Base-by-base conservation (phyloP, 1,139 yeast genomes). In the Hyphopichia burtonii region DNA sequence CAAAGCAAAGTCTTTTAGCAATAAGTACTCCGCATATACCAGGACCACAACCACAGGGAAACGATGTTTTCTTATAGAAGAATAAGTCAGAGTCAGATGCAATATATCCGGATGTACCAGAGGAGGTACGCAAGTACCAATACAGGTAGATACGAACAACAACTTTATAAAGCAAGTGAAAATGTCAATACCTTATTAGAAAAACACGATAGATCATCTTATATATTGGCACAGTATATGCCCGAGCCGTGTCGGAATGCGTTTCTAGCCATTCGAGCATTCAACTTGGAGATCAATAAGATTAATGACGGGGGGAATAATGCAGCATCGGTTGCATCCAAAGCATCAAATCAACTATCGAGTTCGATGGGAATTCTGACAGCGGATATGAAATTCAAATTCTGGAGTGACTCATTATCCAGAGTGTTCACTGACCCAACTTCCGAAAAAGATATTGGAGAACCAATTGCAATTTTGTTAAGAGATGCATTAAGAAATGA, bases 161-260 rank as follows among this genome's bases (percentile, higher is more conserved):
- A 58, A 37, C 53, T 71, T 6, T 55, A 58, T 44, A 71, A 63
- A 41, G 74, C 82, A 2, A 59, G 68, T 19, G 74, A 68, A 44
- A 78, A 75, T 48, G 68, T 79, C 39, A 60, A 58, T 42, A 62
- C 64, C 20, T 49, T 68, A 6, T 55, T 78, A 5, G 76, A 70
- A 44, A 61, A 60, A 27, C 71, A 63, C 43, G 95, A 87, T 59
- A 65, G 86, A 32, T 83, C 91, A 2, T 79, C 93, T 1, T 78
- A 77, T 47, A 61, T 87, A 10, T 65, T 87, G 19, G 78, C 85
- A 2, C 86, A 85, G 41, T 86, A 87, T 54, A 66, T 86, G 20
- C 95, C 95, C 3, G 74, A 71, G 31, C 83, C 82, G 6, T 78
- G 84, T 0, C 68, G 85, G 48, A 82, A 83, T 54, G 76, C 84